Evolutionary conservation across 768 basidiomycete species (phyloP), one percentile per base, ranked within the genome.

Genomic region (Termitomyces sp.): DNA sequence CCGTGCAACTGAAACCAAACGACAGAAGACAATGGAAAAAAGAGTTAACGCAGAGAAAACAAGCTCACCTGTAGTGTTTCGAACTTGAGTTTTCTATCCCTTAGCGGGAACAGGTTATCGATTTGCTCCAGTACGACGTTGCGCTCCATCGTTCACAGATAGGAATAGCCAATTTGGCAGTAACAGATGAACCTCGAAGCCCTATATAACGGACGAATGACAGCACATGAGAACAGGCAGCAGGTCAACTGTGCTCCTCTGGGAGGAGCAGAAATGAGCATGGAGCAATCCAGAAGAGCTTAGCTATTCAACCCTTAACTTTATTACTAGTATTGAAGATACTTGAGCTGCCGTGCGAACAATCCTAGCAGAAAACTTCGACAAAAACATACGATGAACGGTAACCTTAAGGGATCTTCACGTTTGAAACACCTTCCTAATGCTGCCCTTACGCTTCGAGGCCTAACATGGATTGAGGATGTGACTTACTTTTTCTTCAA

Each of bases 1-100:
- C 84, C 87, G 55, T 88, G 86, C 12, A 88, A 70, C 70, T 87
- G 83, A 13, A 84, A 69, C 16, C 20, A 3, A 34, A 16, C 11
- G 46, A 18, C 18, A 47, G 15, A 34, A 9, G 44, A 18, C 27
- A 20, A 22, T 20, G 34, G 12, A 16, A 37, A 16, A 8, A 12
- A 53, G 4, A 33, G 20, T 18, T 13, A 13, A 52, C 6, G 37
- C 12, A 7, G 18, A 12, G 2, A 18, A 47, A 46, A 47, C 9
- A 31, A 39, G 18, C 55, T 41, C 53, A 58, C 62, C 49, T 61
- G 57, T 7, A 63, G 44, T 2, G 85, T 87, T 63, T 86, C 84
- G 63, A 86, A 87, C 60, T 83, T 81, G 33, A 80, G 80, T 0
- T 69, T 67, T 61, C 76, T 73, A 49, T 46, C 54, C 18, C 24